Base-by-base conservation (phyloP, 768 basidiomycete species). In the Auricularia cornea region DNA sequence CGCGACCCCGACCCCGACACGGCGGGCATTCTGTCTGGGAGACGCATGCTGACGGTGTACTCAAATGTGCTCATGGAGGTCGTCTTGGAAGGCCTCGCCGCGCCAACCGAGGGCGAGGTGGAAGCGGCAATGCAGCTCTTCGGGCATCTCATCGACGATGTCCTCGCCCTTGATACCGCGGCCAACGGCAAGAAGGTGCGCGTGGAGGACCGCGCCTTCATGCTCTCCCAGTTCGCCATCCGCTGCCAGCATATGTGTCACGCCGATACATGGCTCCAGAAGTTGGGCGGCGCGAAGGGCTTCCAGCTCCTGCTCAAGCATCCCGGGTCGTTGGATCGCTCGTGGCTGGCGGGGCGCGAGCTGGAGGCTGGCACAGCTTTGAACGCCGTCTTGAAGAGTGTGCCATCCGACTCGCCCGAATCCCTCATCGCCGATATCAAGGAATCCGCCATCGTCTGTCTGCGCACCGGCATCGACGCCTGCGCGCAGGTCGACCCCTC, bases 381-480 rank as follows among this genome's bases (percentile, higher is more conserved):
- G 29, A 79, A 98, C 32, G 92, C 94, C 69, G 88, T 95, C 65
- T 79, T 99, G 59, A 97, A 98, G 72, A 96, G 98, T 71, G 89
- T 97, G 69, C 94, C 96, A 0, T 83, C 84, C 66, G 95, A 98
- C 68, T 81, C 94, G 26, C 92, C 94, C 18, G 26, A 26, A 23
- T 48, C 44, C 84, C 85, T 5, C 86, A 94, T 67, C 84, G 92
- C 30, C 83, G 87, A 33, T 84, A 89, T 57, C 78, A 86, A 8
- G 85, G 89, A 62, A 86, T 92, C n/a, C 79, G 98, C 57, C 80
- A 80, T 59, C 80, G 77, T 62, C 83, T 94, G 51, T 73, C 92
- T 56, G 79, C 80, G 6, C 84, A 87, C 54, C 82, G 86, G 71
- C 64, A 69, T 51, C 44, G 59, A 63, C 44, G 54, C 52, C 26